Evolutionary conservation across 1,284 basidiomycete genomes (phyloP), one percentile per base, ranked within the genome.

Genomic region (Blastosporella zonata): DNA sequence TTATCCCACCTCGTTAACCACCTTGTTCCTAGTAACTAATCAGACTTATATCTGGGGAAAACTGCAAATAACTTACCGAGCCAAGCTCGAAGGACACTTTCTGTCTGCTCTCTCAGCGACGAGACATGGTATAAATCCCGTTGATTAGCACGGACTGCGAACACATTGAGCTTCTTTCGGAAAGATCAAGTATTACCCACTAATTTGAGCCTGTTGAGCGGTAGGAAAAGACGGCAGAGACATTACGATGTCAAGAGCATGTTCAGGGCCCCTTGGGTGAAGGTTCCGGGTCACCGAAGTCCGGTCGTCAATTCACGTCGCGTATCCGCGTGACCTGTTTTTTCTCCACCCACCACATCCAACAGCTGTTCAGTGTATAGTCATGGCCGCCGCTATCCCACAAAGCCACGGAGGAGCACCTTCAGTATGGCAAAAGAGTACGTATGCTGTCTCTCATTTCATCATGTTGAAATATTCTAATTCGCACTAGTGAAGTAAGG

Each of bases 131-230:
- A 85, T 20, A 87, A 59, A 66, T 96, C 93, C 52, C 93, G 73
- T 62, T 95, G 92, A 62, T 92, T 85, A 31, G 92, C 84, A 55
- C 93, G 77, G 59, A 94, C 92, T 95, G 56, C 9, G 37, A 15
- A 56, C 12, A 45, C 15, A 39, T 33, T 59, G 45, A 59, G 49
- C 23, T 38, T 43, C 10, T 34, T 17, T 18, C 9, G 45, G 28
- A 38, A 17, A 9, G 22, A 27, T 22, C 27, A 25, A 22, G 21
- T 13, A 31, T 28, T 34, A 76, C 88, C 59, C 59, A 93, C 91
- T 82, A 54, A 90, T 93, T 67, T 93, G 91, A 38, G 89, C 89
- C 59, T 93, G 90, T 59, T 82, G 83, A 46, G 88, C 87, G n/a
- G 56, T 65, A 53, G 86, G 88, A 63, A 90, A 86, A 2, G 73